Evolutionary conservation across 768 basidiomycete species (phyloP).

Genomic region (Krasilnikovozyma curviuscula): DNA sequence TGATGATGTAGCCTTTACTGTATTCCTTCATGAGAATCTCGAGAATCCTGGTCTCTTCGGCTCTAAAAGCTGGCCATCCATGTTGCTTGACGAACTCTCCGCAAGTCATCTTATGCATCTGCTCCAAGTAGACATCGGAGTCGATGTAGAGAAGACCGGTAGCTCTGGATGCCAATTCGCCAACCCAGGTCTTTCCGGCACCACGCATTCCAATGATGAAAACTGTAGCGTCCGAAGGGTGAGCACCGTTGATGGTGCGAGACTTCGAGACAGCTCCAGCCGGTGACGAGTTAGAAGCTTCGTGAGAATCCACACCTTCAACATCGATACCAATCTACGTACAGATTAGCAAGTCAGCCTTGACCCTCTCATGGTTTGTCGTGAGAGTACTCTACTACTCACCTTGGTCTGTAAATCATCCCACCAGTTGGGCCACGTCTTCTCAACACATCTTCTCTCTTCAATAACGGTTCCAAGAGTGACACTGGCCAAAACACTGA

Average conservation of each 20-base stretch:
- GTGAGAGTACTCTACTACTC: slow-evolving; percentile 7
- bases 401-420: slow-evolving; percentile 94
- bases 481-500: slow-evolving; percentile 65
- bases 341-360: slow-evolving; percentile 1
- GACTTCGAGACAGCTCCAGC: neutral
- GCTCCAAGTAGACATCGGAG: slow-evolving; percentile 58
- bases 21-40: slow-evolving; percentile 43
- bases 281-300: slow-evolving; percentile 7
- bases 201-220: slow-evolving; percentile 90
- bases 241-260: too few species aligned
- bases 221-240: slow-evolving; percentile 29
- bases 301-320: slow-evolving; percentile 48
- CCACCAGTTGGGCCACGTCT: slow-evolving; percentile 99
- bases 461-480: slow-evolving; percentile 58
- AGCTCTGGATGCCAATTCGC: slow-evolving; percentile 49
- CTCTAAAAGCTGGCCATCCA: slow-evolving; percentile 81
- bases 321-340: slow-evolving; percentile 68
- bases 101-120: slow-evolving; percentile 38
- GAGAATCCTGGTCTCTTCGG: slow-evolving; percentile 51
- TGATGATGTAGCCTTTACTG: slow-evolving; percentile 50
- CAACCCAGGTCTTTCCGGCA: slow-evolving; percentile 80
- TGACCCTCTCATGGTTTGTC: neutral
- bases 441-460: slow-evolving; percentile 94
- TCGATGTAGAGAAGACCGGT: slow-evolving; percentile 63
- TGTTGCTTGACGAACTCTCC: slow-evolving; percentile 57